Evolutionary conservation across 495 filamentous ascomycete species (phyloP), one percentile per base, ranked within the genome.

Genomic region (Penicillium bialowiezense): DNA sequence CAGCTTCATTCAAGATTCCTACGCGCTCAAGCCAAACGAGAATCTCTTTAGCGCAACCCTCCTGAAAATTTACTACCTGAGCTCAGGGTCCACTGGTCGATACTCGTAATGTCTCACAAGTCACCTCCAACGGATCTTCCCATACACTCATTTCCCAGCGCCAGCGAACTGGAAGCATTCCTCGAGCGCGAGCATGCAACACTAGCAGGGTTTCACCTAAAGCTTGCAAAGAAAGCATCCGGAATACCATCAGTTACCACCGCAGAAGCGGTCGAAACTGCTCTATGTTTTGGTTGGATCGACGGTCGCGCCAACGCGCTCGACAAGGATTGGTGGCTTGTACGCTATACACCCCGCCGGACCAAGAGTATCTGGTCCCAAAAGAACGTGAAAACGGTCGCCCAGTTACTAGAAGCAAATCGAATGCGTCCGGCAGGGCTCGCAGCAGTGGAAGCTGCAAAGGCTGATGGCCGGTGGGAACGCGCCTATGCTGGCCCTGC

Each of bases 231-330:
- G 51, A 82, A 81, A 46, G 45, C 57, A 18, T 69, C 73, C 8
- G 56, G 56, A 3, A 62, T 67, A 19, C 51, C 65, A 0, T 79
- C 77, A 0, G 63, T 82, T 13, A 71, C 70, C n/a, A 70, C 77
- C 23, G 65, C 70, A 10, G 70, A 81, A 52, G 80, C 80, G 7
- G 70, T 82, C 24, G 75, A 82, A 64, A 58, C 65, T 20, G 77
- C 78, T 6, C 62, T 83, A 3, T 83, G 80, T 53, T 76, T 75
- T 50, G 79, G 80, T 6, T 83, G 80, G 80, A 83, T 83, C 42
- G 79, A 83, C 56, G 79, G 79, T 3, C 78, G 79, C 40, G 69
- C 63, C 0, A 71, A 73, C 18, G 48, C 56, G 18, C 60, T 68
- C 46, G 65, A 77, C 48, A 56, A 63, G 5, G 39, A 63, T 14